Evolutionary conservation across 352 stramenopile species (phyloP).

Genomic region (Phytophthora pinifolia): DNA sequence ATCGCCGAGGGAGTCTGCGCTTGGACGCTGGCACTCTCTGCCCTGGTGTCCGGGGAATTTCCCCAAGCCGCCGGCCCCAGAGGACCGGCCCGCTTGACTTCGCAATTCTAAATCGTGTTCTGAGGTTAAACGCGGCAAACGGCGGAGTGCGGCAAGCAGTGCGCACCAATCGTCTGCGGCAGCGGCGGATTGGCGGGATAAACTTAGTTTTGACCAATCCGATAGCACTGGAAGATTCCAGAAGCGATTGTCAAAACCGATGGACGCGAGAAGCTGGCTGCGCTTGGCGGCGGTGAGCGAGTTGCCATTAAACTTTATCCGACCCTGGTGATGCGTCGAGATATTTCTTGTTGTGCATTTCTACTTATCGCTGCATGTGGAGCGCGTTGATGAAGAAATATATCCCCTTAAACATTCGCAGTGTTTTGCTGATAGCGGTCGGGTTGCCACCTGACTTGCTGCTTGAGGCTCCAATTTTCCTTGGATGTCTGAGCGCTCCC

Average conservation of each 20-base stretch:
- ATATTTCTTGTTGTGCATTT: constrained; percentile 6
- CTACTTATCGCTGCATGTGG: constrained; percentile 1
- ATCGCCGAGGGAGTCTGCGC: constrained; percentile 71
- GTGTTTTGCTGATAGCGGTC: constrained; percentile 76
- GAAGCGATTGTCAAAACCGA: constrained; percentile 3
- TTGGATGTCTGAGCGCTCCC: constrained; percentile 45
- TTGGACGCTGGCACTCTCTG: constrained; percentile 85
- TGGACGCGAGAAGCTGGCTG: constrained; percentile 11
- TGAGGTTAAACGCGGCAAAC: constrained; percentile 24
- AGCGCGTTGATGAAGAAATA: constrained; percentile 72
- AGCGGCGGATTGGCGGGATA: constrained; percentile 5
- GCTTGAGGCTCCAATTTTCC: constrained; percentile 70
- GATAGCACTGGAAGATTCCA: constrained; percentile 17
- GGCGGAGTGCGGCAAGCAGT: not conserved
- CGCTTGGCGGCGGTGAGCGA: not conserved
- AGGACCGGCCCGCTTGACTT: constrained; percentile 73
- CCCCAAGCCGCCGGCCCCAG: constrained; percentile 65
- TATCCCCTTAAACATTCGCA: constrained; percentile 86
- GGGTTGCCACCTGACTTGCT: constrained; percentile 63
- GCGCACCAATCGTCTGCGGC: constrained; percentile 23
- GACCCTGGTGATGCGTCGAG: not conserved
- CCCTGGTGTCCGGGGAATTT: constrained; percentile 91
- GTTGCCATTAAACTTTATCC: constrained; percentile 7
- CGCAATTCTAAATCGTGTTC: constrained; percentile 93
- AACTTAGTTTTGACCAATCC: constrained; percentile 13